Conservation (phyloP, 2,329 filamentous ascomycete species). For the Cordyceps javanica region DNA sequence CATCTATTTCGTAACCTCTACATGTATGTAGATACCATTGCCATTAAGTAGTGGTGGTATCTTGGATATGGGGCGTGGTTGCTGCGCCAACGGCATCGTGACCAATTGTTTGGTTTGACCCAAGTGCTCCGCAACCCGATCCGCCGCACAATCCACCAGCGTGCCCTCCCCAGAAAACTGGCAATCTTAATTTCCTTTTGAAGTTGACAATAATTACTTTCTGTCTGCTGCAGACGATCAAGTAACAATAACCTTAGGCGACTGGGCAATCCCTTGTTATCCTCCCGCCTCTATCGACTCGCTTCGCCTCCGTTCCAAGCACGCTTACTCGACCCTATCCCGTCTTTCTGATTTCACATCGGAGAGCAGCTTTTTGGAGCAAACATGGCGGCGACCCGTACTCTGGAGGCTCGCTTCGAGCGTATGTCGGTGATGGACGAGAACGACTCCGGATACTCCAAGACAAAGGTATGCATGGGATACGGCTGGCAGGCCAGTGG, state of each 20-base stretch:
- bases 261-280: neutral
- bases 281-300: neutral
- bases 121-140: slow-evolving; percentile 2
- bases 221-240: neutral
- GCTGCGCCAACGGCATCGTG: slow-evolving; percentile 4
- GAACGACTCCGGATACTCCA: slow-evolving; percentile 65
- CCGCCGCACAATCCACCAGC: slow-evolving; percentile 1
- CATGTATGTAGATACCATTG: too few species aligned
- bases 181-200: neutral
- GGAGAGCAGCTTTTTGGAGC: neutral
- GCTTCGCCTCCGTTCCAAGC: neutral
- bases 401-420: slow-evolving; percentile 83
- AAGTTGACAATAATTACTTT: neutral
- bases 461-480: slow-evolving; percentile 64
- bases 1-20: too few species aligned
- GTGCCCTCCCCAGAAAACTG: neutral
- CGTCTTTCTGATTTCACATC: neutral
- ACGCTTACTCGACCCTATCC: neutral
- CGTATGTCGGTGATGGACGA: slow-evolving; percentile 85
- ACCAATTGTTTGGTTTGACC: slow-evolving; percentile 3
- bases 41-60: neutral
- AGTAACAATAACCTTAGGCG: neutral
- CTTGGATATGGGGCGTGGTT: neutral
- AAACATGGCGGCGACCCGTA: slow-evolving; percentile 54
- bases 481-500: neutral